phyloP scores from a whole-genome alignment of 164 flowering plant species.

The Liquidambar formosana region DNA sequence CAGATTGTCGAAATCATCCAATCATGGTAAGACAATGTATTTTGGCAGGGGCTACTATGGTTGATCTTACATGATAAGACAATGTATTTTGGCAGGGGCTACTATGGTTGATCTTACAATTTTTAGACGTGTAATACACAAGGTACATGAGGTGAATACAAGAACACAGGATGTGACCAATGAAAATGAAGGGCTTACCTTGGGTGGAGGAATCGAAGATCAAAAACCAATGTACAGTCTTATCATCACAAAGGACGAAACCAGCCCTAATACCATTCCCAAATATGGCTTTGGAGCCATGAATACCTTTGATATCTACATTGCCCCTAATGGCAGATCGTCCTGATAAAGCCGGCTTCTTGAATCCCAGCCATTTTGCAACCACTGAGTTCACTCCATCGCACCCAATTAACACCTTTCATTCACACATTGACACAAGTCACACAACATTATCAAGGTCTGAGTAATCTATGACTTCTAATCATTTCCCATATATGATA shows the following conservation, averaged over 20 bases:
- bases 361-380: conserved; percentile 48
- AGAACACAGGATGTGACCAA: neutral
- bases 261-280: conserved; percentile 55
- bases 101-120: no score
- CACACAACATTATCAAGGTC: neutral
- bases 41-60: no score
- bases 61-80: no score
- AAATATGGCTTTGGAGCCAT: conserved; percentile 33
- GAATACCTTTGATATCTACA: conserved; percentile 27
- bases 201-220: conserved; percentile 28
- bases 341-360: conserved; percentile 31
- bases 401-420: no score
- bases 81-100: no score
- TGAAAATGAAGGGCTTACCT: conserved; percentile 23
- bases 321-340: conserved; percentile 45
- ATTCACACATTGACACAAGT: no score
- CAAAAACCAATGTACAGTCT: conserved; percentile 53
- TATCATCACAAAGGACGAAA: conserved; percentile 44
- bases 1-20: no score
- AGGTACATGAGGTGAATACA: neutral
- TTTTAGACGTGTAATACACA: no score
- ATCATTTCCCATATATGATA: neutral
- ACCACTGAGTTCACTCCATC: conserved; percentile 57
- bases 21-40: no score
- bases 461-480: neutral